A percentile compares a stretch with the other conserved stretches of the same genome.
Evolutionary conservation across 2,329 filamentous ascomycete genomes (phyloP).

Genomic region (Albifimbria verrucaria): DNA sequence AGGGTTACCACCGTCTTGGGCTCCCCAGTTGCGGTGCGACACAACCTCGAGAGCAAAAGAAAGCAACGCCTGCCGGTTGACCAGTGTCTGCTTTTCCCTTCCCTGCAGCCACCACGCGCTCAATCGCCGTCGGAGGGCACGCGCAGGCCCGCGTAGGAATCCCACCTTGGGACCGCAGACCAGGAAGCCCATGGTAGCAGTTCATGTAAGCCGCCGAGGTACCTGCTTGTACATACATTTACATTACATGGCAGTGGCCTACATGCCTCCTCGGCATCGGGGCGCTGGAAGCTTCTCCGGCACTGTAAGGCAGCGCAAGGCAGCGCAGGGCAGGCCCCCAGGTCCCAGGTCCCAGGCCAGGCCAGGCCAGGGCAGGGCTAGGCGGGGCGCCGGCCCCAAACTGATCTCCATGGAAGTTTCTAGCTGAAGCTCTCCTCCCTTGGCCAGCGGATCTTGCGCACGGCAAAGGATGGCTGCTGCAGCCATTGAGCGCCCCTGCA

Average conservation of each 20-base stretch:
- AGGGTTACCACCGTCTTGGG: background rate
- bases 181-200: no score
- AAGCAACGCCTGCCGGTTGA: background rate
- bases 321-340: no score
- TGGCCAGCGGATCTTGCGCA: background rate
- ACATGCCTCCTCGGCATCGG: no score
- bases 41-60: background rate
- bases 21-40: background rate
- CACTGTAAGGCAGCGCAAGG: no score
- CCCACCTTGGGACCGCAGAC: no score
- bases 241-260: no score
- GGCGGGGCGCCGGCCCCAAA: background rate
- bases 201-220: background rate
- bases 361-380: background rate
- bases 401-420: constrained; percentile 14
- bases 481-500: background rate
- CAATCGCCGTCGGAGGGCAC: no score
- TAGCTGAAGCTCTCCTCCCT: constrained; percentile 9
- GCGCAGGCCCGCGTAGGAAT: no score
- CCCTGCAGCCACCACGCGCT: background rate
- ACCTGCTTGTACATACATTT: no score
- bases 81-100: background rate
- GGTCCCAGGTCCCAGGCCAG: no score
- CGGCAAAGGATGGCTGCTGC: background rate
- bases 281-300: no score